Evolutionary conservation across 1,139 yeast species (phyloP).

Genomic region (Kodamaea fungicola): DNA sequence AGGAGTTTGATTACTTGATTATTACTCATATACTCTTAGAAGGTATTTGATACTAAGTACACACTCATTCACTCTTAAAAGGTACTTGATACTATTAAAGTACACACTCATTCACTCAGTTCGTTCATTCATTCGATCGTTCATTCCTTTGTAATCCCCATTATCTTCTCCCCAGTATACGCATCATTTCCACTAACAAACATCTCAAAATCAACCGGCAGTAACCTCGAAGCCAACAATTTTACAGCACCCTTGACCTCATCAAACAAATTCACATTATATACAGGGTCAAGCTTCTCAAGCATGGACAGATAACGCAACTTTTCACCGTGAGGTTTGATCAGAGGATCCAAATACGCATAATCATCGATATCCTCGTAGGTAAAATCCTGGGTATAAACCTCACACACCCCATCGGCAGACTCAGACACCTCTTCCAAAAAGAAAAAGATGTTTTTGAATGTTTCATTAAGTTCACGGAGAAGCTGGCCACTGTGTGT

Average conservation of each 20-base stretch:
- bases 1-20: too few species aligned
- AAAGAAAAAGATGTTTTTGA: constrained; percentile 55
- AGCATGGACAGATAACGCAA: constrained; percentile 47
- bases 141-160: constrained; percentile 5
- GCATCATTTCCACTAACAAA: constrained; percentile 27
- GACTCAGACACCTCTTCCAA: constrained; percentile 74
- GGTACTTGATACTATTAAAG: too few species aligned
- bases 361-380: constrained; percentile 53
- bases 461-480: constrained; percentile 29
- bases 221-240: constrained; percentile 5
- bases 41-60: too few species aligned
- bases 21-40: too few species aligned
- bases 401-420: constrained; percentile 55
- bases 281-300: constrained; percentile 55
- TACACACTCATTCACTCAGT: too few species aligned
- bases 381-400: constrained; percentile 56
- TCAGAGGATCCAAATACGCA: constrained; percentile 42
- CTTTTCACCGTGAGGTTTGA: constrained; percentile 58
- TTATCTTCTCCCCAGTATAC: constrained; percentile 32
- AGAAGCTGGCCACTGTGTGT: constrained; percentile 24
- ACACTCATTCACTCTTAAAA: too few species aligned
- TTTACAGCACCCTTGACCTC: constrained; percentile 21
- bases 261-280: constrained; percentile 41
- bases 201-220: constrained; percentile 21
- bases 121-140: neutral